Base-by-base conservation (phyloP, 305 asterid species). In the Solanum hybrid region DNA sequence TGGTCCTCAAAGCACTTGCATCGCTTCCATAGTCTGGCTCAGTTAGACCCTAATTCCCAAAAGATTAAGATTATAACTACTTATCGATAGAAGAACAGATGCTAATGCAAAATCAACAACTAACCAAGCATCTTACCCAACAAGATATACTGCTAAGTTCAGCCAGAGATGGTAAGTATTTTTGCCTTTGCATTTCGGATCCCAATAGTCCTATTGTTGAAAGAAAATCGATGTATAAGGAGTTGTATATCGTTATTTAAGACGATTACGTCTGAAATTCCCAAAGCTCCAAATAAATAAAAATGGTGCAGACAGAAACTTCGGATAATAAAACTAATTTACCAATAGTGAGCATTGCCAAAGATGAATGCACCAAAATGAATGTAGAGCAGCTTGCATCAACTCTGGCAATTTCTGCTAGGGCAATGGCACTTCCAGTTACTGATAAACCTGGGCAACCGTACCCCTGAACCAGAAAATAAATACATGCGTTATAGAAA, bases 11-110 rank as follows among this genome's bases (percentile, higher is more conserved):
- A 91, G 94, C 95, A 92, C 99, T 98, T 90, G 99, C 99, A 93
- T 98, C 99, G 88, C 99, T 98, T 91, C 99, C 99, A 90, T 94
- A 93, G 91, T 97, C 99, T 89, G 99, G 98, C 92, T 98, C 99
- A 20, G 98, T 97, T 93, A 98, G 93, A 91, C 92, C 99, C 99
- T 97, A 92, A 57, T 86, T 67, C 74, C 89, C 90, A 91, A 46
- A 89, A 92, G 91, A 51, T 28, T 13, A 33, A 34, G 37, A 90
- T 40, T 87, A 89, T 61, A 76, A 88, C 88, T 57, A 91, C 34
- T 74, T 14, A 51, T 34, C 69, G 24, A 84, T 7, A 74, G 81
- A 79, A 78, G 67, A 79, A 89, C 73, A 87, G 10, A 36, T 12
- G 11, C 57, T 46, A 11, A 67, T 74, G 26, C 37, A 57, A 67